Evolutionary conservation across 441 rosid genomes (phyloP).

Genomic region (Adansonia madagascariensis): DNA sequence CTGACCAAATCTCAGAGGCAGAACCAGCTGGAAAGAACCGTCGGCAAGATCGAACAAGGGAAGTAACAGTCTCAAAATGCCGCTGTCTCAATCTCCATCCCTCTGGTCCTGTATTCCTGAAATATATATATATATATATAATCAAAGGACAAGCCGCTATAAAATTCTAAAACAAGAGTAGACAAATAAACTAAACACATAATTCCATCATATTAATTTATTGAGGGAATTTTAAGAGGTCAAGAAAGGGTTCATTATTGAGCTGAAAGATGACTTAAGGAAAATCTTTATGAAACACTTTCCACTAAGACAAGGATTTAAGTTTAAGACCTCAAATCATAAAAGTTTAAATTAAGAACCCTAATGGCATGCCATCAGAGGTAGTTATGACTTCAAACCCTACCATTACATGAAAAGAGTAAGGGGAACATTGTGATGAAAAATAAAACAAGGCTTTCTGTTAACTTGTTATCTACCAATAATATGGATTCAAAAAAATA

Average conservation of each 20-base stretch:
- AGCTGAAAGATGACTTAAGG: neutral
- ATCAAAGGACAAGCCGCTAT: conserved; percentile 13
- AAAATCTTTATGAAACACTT: neutral
- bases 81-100: conserved; percentile 98
- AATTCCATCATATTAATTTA: conserved; percentile 18
- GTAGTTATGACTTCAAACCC: neutral
- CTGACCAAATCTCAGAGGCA: conserved; percentile 94
- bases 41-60: conserved; percentile 89
- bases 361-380: neutral
- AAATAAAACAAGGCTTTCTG: neutral
- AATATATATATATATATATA: conserved; percentile 9
- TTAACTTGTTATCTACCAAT: conserved; percentile 11
- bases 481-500: conserved; percentile 13
- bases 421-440: no score
- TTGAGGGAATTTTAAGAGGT: no score
- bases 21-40: conserved; percentile 90
- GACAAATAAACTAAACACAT: neutral
- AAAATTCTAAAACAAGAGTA: neutral
- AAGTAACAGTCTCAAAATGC: conserved; percentile 85
- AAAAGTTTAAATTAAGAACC: conserved; percentile 10
- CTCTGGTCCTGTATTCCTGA: conserved; percentile 97
- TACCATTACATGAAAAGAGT: neutral
- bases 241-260: neutral
- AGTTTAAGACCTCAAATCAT: conserved; percentile 23
- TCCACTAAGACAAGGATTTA: conserved; percentile 4